phyloP scores from a whole-genome alignment of 2,329 filamentous ascomycete species.

The Colletotrichum tamarilloi region DNA sequence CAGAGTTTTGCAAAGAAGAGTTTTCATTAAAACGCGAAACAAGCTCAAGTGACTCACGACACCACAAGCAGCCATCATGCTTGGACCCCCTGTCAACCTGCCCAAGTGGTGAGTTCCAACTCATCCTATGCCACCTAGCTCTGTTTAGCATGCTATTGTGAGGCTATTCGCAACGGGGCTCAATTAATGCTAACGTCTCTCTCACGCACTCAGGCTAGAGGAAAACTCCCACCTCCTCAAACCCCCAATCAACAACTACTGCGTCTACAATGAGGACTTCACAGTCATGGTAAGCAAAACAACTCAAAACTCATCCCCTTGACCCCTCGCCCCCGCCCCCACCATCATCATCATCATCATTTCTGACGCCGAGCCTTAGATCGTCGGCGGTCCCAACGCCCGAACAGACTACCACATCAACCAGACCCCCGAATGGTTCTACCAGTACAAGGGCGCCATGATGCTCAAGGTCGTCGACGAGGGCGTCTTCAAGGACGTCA shows the following conservation, averaged over 20 bases:
- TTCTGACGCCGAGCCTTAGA: conserved; percentile 55
- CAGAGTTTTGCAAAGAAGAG: neutral
- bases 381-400: conserved; percentile 95
- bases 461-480: conserved; percentile 89
- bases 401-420: conserved; percentile 99
- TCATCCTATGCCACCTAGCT: neutral
- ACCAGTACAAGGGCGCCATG: conserved; percentile 94
- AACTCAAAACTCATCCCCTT: too few species aligned
- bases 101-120: conserved; percentile 64
- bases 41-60: conserved; percentile 9
- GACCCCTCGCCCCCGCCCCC: too few species aligned
- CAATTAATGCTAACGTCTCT: conserved; percentile 35
- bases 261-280: conserved; percentile 87
- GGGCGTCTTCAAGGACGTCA: conserved; percentile 80
- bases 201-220: conserved; percentile 73
- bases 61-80: conserved; percentile 12
- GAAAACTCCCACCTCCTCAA: conserved; percentile 92
- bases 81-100: conserved; percentile 60
- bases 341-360: too few species aligned
- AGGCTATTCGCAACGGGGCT: conserved; percentile 12
- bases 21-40: neutral
- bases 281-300: conserved; percentile 76
- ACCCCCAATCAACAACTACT: conserved; percentile 97
- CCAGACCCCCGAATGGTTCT: conserved; percentile 96
- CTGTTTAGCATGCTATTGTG: neutral